phyloP scores from a whole-genome alignment of 331 rosid species.

The Saraca asoca region DNA sequence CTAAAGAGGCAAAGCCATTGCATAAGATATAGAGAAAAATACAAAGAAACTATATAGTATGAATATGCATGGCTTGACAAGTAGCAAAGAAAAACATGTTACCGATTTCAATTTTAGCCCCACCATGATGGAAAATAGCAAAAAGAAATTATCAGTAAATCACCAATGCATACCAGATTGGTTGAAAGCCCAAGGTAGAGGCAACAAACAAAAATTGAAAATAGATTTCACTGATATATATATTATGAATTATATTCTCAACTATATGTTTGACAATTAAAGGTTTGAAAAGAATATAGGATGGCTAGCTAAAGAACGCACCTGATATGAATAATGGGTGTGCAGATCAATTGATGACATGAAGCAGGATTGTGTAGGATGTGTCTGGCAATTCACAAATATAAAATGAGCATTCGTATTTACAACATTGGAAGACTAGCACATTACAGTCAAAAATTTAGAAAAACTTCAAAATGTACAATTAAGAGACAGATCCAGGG shows the following conservation, averaged over 20 bases:
- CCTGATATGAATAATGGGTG: constrained; percentile 99
- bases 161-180: background rate
- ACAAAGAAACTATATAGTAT: background rate
- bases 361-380: constrained; percentile 98
- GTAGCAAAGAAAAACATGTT: no score
- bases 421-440: background rate
- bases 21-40: constrained; percentile 3
- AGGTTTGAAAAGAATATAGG: background rate
- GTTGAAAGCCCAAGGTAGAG: constrained; percentile 6
- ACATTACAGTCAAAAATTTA: constrained; percentile 19
- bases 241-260: constrained; percentile 1
- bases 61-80: no score
- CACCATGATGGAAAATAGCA: no score
- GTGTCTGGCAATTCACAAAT: constrained; percentile 68
- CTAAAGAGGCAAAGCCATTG: constrained; percentile 46
- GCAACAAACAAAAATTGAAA: background rate
- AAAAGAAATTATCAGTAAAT: no score
- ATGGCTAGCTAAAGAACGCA: constrained; percentile 32
- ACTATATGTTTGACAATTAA: constrained; percentile 4
- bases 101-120: no score
- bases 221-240: no score
- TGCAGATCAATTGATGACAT: constrained; percentile 97
- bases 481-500: background rate
- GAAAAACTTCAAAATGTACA: constrained; percentile 5
- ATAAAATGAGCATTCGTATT: constrained; percentile 22